Evolutionary conservation across 164 flowering plant species (phyloP), one percentile per base, ranked within the genome.

Genomic region (Kingdonia uniflora): DNA sequence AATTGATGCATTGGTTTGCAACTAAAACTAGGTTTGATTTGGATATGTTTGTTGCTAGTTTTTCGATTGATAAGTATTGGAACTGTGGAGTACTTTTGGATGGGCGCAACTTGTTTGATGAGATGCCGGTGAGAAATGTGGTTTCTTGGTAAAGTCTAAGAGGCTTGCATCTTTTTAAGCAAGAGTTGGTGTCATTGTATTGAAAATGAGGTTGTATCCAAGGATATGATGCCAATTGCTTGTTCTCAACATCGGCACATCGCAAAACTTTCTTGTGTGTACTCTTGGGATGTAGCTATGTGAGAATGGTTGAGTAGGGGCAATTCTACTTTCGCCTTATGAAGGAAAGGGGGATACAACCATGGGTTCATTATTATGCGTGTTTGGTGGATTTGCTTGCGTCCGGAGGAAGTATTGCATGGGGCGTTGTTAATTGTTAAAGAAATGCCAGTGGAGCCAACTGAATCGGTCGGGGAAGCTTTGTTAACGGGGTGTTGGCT

Each of bases 141-240:
- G 99, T 92, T 54, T 79, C 91, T 54, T 88, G 99, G 99, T n/a
- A n/a, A n/a, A 84, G 81, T 61, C 61, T 85, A 76, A 55, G 96
- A 88, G 68, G 95, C 98, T 48, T 92, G 72, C 52, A 59, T 49
- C 59, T 88, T 61, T 92, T 88, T 52, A 82, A 80, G 60, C 51
- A 60, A 37, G 94, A 95, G 42, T 68, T 88, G 69, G 55, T 92
- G 24, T 79, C 90, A 0, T 49, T 87, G 70, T 88, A 92, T 50
- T 80, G 95, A 0, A 85, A 82, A 59, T 79, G 94, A 56, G 98
- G 96, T 2, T 60, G 76, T 8, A 67, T 86, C 16, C 84, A 82
- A 52, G 78, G 63, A 26, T 0, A 80, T 92, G 84, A 43, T 84
- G 72, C n/a, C n/a, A n/a, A 78, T 72, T 47, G 95, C 95, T 0